These are phyloP conservation scores for Fusarium paranaense DNA, from an alignment of 2,329 filamentous ascomycete genomes.

Conservation along the genomic window DNA sequence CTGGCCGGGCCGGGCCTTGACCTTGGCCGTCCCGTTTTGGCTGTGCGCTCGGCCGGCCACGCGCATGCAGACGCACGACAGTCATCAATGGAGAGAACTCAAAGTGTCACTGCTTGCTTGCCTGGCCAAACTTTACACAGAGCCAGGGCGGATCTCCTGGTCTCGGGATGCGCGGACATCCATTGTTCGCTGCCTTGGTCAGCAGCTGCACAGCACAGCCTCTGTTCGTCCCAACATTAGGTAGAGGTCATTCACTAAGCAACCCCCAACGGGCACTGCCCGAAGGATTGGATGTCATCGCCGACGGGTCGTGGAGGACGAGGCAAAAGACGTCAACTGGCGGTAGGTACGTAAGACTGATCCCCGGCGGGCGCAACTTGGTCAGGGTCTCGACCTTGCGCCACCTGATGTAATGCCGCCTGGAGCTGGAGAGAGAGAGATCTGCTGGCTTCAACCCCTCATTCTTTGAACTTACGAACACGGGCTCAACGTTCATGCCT, in stretches of 20 bases:
- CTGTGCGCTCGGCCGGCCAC: not conserved
- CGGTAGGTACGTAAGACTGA: conserved; percentile 27
- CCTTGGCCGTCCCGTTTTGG: not conserved
- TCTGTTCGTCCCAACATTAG: not conserved
- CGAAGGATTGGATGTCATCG: conserved; percentile 1
- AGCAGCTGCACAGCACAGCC: conserved; percentile 13
- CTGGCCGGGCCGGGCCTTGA: conserved; percentile 15
- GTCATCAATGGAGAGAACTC: not conserved
- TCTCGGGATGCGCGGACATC: conserved; percentile 8
- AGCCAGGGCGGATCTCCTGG: conserved; percentile 8
- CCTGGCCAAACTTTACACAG: conserved; percentile 3
- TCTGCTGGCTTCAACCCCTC: not conserved
- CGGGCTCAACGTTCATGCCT: not conserved
- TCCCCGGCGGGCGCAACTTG: conserved; percentile 5
- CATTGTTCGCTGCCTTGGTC: conserved; percentile 2
- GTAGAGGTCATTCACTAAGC: not conserved
- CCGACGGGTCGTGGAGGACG: conserved; percentile 3
- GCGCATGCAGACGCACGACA: conserved; percentile 8
- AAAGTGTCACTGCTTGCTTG: not conserved
- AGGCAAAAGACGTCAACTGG: conserved; percentile 4
- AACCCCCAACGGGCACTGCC: not conserved
- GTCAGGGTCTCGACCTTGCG: conserved; percentile 27
- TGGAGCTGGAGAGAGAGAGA: not conserved
- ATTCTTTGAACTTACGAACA: not conserved
- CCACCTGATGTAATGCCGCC: conserved; percentile 42